Evolutionary conservation across 2,329 filamentous ascomycete species (phyloP).

Genomic region (Seiridium unicorne): DNA sequence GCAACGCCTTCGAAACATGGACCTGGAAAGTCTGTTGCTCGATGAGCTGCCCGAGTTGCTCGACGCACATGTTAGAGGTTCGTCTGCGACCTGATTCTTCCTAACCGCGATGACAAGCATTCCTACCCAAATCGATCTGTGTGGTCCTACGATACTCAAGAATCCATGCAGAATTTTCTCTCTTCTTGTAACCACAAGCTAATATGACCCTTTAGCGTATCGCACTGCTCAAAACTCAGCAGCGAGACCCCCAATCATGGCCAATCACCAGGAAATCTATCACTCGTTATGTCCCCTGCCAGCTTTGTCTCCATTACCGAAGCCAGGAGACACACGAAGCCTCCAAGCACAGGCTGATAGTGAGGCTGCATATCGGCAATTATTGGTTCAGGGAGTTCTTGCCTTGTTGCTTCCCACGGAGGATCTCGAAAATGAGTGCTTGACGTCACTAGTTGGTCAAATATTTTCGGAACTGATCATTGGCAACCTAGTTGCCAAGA

Average conservation of each 20-base stretch:
- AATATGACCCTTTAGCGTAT: slow-evolving; percentile 57
- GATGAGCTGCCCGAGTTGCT: slow-evolving; percentile 86
- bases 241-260: slow-evolving; percentile 56
- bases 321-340: slow-evolving; percentile 46
- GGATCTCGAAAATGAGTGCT: slow-evolving; percentile 83
- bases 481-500: slow-evolving; percentile 76
- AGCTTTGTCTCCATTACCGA: slow-evolving; percentile 74
- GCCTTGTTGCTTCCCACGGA: slow-evolving; percentile 87
- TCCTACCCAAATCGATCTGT: too few relatives aligned
- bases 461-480: slow-evolving; percentile 89
- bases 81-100: slow-evolving; percentile 16
- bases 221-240: slow-evolving; percentile 63
- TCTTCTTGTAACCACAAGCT: neutral
- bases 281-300: slow-evolving; percentile 82
- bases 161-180: neutral
- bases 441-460: slow-evolving; percentile 80
- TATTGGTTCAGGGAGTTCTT: slow-evolving; percentile 80
- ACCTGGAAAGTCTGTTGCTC: slow-evolving; percentile 77
- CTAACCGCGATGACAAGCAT: slow-evolving; percentile 9
- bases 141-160: too few relatives aligned
- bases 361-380: slow-evolving; percentile 80
- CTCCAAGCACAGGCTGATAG: slow-evolving; percentile 66
- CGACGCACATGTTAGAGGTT: slow-evolving; percentile 77
- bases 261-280: slow-evolving; percentile 69
- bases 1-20: slow-evolving; percentile 77